These are phyloP conservation scores for Oryza officinalis DNA, from an alignment of 176 grass and related monocot genomes.

Conservation along the genomic window DNA sequence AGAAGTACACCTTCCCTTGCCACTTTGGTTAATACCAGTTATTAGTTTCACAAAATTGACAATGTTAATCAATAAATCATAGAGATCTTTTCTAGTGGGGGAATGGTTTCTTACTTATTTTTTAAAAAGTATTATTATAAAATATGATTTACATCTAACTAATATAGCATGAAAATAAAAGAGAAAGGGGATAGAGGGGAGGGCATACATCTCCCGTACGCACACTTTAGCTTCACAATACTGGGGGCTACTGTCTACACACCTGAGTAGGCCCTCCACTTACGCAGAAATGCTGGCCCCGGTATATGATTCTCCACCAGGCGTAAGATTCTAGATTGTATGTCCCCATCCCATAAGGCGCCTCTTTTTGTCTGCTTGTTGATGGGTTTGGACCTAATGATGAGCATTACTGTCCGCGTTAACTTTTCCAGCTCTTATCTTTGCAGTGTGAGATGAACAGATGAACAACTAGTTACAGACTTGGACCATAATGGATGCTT, in stretches of 20 bases:
- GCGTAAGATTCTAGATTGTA: neutral
- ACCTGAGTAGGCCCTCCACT: neutral
- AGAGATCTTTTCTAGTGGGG: neutral
- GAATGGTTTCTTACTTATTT: too few relatives aligned
- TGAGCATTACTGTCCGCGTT: neutral
- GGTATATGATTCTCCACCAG: slow-evolving; percentile 9
- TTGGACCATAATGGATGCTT: slow-evolving; percentile 2
- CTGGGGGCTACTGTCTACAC: neutral
- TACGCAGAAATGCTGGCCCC: slow-evolving; percentile 11
- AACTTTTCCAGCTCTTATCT: neutral
- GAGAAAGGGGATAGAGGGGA: too few relatives aligned
- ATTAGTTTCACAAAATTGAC: neutral
- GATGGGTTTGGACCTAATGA: neutral
- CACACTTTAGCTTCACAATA: neutral
- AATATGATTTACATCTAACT: too few relatives aligned
- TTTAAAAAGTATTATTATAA: too few relatives aligned
- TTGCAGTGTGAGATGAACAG: slow-evolving; percentile 16
- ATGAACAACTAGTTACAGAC: neutral
- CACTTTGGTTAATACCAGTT: too few relatives aligned
- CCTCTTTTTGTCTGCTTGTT: neutral
- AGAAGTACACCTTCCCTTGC: too few relatives aligned
- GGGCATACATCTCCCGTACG: too few relatives aligned
- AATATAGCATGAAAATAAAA: too few relatives aligned
- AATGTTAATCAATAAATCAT: neutral
- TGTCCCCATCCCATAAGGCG: neutral